These are phyloP conservation scores for Backusella macrospora DNA, from an alignment of 192 early-diverging fungal species.

Conservation along the genomic window DNA sequence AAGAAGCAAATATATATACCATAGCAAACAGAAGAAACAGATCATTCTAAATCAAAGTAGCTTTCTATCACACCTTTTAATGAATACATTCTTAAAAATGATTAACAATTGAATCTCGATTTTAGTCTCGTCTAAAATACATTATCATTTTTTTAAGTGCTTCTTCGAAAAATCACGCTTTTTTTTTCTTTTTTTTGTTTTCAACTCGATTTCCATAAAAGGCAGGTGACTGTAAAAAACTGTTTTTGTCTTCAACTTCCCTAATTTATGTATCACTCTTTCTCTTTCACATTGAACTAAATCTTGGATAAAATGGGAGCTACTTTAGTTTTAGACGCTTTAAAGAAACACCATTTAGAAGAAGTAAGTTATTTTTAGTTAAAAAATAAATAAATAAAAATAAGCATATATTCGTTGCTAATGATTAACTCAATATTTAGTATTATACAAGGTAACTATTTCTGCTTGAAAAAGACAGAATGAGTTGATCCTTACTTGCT, in stretches of 20 bases:
- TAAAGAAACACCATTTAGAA: constrained; percentile 4
- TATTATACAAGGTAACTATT: neutral
- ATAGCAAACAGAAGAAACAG: too few relatives aligned
- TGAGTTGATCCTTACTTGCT: neutral
- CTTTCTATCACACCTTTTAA: too few relatives aligned
- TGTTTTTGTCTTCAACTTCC: neutral
- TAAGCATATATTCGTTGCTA: neutral
- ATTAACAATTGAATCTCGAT: too few relatives aligned
- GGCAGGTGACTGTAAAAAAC: neutral
- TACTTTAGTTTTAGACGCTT: neutral
- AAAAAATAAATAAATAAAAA: neutral
- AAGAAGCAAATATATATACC: too few relatives aligned
- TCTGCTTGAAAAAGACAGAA: neutral
- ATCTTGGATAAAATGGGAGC: neutral
- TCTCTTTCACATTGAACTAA: neutral
- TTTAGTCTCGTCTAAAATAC: too few relatives aligned
- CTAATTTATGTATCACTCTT: neutral
- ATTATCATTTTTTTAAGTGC: too few relatives aligned
- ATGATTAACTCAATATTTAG: neutral
- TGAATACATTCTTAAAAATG: too few relatives aligned
- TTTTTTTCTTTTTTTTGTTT: too few relatives aligned
- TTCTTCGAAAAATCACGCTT: too few relatives aligned
- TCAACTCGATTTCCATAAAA: neutral
- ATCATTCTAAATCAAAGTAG: too few relatives aligned
- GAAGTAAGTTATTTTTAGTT: neutral